Conservation (phyloP, 768 basidiomycete genomes). For the Boletus rubescentipes region DNA sequence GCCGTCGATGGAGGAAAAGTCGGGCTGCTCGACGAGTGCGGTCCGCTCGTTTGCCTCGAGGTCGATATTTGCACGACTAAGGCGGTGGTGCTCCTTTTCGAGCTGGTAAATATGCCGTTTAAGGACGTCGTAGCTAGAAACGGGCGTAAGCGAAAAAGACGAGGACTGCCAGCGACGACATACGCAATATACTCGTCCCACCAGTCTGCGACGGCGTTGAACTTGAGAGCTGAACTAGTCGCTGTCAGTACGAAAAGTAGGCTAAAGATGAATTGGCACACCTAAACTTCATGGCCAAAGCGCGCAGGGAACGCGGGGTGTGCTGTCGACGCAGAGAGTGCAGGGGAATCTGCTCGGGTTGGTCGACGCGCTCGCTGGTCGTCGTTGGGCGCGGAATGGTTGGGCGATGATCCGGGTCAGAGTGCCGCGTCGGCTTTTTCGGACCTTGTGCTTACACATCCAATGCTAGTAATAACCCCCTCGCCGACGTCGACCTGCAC, state of each 20-base stretch:
- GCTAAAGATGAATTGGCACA: conserved; percentile 3
- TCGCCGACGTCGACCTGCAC: too few species aligned
- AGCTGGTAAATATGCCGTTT: conserved; percentile 86
- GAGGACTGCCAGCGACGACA: conserved; percentile 30
- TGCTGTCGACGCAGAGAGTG: conserved; percentile 5
- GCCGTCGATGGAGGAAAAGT: conserved; percentile 45
- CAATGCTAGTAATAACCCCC: too few species aligned
- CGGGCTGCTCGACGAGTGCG: conserved; percentile 47
- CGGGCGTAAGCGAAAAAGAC: neutral
- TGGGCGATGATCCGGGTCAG: neutral
- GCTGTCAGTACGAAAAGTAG: neutral
- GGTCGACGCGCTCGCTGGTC: conserved; percentile 1
- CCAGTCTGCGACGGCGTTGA: conserved; percentile 91
- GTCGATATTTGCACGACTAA: conserved; percentile 45
- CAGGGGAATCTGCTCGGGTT: conserved; percentile 29
- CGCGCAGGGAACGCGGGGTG: conserved; percentile 2
- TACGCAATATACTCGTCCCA: conserved; percentile 90
- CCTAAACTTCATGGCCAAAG: conserved; percentile 37
- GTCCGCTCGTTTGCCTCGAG: conserved; percentile 64
- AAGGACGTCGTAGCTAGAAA: conserved; percentile 72
- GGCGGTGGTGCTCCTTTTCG: conserved; percentile 69
- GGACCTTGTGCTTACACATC: neutral
- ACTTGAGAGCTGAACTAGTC: conserved; percentile 76
- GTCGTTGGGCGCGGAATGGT: conserved; percentile 12
- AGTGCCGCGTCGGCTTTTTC: conserved; percentile 2